These are phyloP conservation scores for Rhizoclosmatium sp. DNA, from an alignment of 192 early-diverging fungal genomes.

Conservation along the genomic window DNA sequence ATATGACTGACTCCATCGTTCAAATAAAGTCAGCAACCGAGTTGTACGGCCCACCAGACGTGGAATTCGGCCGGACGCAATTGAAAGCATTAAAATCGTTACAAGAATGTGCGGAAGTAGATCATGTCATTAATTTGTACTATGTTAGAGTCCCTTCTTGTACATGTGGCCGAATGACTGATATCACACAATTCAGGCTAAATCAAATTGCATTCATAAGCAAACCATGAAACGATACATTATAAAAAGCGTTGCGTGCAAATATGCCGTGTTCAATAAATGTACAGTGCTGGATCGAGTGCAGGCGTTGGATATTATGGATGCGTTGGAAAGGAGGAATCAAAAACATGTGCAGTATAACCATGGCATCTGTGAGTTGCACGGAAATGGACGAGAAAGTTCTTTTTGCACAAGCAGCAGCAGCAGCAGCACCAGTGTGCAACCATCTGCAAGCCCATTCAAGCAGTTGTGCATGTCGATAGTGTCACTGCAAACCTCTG, in stretches of 20 bases:
- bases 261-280: not conserved
- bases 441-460: not conserved
- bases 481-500: not conserved
- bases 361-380: not conserved
- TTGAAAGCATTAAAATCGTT: not conserved
- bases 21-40: constrained; percentile 1
- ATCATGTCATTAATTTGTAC: constrained; percentile 9
- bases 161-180: not conserved
- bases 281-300: not conserved
- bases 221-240: not conserved
- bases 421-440: not conserved
- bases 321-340: not conserved
- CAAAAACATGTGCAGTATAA: not conserved
- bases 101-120: constrained; percentile 3
- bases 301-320: not conserved
- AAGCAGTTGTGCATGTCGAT: not conserved
- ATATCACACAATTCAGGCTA: not conserved
- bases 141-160: not conserved
- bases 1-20: too few species aligned
- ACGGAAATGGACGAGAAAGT: not conserved
- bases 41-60: constrained; percentile 13
- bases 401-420: not conserved
- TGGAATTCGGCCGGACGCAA: constrained; percentile 2
- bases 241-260: not conserved
- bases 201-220: not conserved